Percentiles rank a stretch among this genome's conserved stretches.
Evolutionary conservation across 768 basidiomycete genomes (phyloP).

Genomic region (Termitomyces sp.): DNA sequence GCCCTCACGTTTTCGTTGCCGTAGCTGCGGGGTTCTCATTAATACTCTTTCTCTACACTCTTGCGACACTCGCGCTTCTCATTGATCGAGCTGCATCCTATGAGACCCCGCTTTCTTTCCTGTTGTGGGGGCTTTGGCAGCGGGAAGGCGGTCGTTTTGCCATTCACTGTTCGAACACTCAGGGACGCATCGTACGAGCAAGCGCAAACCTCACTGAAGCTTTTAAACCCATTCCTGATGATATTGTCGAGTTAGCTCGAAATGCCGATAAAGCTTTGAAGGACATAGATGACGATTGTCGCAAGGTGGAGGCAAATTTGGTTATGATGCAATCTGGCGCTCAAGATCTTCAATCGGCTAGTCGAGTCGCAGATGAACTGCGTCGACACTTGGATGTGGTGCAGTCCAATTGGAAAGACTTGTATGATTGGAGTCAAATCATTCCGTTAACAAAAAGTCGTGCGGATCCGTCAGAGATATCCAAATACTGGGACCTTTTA

Average conservation of each 20-base stretch:
- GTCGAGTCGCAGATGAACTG: background rate
- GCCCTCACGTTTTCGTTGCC: background rate
- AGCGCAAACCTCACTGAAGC: background rate
- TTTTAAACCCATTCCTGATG: background rate
- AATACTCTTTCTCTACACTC: background rate
- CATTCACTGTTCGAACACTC: background rate
- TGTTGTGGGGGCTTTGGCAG: background rate
- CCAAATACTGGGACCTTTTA: too few species aligned
- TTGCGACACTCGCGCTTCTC: background rate
- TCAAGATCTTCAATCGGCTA: background rate
- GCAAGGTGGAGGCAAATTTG: background rate
- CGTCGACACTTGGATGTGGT: background rate
- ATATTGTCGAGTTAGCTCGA: background rate
- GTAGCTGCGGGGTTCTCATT: background rate
- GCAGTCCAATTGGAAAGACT: background rate
- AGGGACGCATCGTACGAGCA: background rate
- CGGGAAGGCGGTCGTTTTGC: background rate
- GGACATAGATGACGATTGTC: background rate
- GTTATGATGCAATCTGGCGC: background rate
- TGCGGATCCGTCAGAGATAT: too few species aligned
- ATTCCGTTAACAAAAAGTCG: background rate
- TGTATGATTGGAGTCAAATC: background rate
- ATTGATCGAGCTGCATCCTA: slow-evolving; percentile 1
- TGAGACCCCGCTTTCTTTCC: background rate
- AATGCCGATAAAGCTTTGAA: background rate